Conservation (phyloP, 441 rosid species). For the Croton laevigatus region DNA sequence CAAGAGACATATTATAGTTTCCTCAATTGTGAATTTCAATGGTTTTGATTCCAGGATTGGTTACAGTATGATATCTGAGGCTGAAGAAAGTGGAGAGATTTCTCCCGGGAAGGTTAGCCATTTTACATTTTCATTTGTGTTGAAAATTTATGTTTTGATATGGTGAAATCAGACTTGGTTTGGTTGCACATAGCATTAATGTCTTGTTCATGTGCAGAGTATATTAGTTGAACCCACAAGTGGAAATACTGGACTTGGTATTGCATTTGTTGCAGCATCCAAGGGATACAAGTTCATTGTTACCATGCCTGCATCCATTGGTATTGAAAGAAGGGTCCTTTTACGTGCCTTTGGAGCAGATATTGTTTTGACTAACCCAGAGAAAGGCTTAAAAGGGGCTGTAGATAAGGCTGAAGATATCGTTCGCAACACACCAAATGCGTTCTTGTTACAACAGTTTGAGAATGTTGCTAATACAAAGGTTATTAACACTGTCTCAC, state of each 20-base stretch:
- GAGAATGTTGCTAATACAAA: conserved; percentile 67
- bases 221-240: conserved; percentile 74
- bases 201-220: conserved; percentile 45
- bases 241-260: conserved; percentile 84
- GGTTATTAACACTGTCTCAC: conserved; percentile 32
- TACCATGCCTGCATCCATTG: conserved; percentile 86
- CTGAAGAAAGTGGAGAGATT: conserved; percentile 78
- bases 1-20: neutral
- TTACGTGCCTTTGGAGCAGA: conserved; percentile 87
- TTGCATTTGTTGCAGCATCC: conserved; percentile 84
- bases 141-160: neutral
- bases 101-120: conserved; percentile 67
- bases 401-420: conserved; percentile 84
- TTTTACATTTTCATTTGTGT: conserved; percentile 5
- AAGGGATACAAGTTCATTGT: conserved; percentile 79
- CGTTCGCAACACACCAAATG: conserved; percentile 52
- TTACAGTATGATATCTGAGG: conserved; percentile 74
- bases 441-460: conserved; percentile 78
- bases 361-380: conserved; percentile 69
- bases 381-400: conserved; percentile 85
- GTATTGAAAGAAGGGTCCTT: conserved; percentile 77
- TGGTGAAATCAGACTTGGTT: conserved; percentile 7
- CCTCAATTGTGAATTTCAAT: conserved; percentile 15
- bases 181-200: neutral
- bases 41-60: conserved; percentile 59